A percentile compares a stretch with the other conserved stretches of the same genome.
These are phyloP conservation scores for Boletus reticulatus DNA, from an alignment of 768 basidiomycete genomes.

Conservation along the genomic window DNA sequence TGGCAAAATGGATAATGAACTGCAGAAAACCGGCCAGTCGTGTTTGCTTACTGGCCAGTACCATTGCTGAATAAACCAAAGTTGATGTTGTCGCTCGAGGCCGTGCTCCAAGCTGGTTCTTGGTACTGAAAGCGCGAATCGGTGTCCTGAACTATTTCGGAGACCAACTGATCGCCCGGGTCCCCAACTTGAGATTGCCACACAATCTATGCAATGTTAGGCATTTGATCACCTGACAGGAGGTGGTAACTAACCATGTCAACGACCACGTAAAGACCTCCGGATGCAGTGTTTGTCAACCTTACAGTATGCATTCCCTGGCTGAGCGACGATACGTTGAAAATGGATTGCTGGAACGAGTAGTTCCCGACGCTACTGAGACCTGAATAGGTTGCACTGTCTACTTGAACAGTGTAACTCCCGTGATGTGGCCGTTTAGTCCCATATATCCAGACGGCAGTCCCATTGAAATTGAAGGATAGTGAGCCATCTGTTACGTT, in stretches of 20 bases:
- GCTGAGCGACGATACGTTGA: conserved; percentile 31
- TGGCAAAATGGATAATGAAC: not conserved
- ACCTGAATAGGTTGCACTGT: conserved; percentile 29
- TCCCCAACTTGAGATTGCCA: conserved; percentile 31
- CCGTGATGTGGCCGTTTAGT: conserved; percentile 49
- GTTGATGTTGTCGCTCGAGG: conserved; percentile 24
- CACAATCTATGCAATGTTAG: conserved; percentile 19
- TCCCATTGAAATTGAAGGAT: conserved; percentile 49
- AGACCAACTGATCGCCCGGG: conserved; percentile 8
- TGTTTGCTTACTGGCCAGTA: conserved; percentile 38
- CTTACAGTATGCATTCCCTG: conserved; percentile 37
- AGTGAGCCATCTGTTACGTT: conserved; percentile 32
- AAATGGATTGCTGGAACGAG: conserved; percentile 43
- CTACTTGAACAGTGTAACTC: conserved; percentile 41
- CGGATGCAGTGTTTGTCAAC: conserved; percentile 33
- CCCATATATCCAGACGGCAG: conserved; percentile 48
- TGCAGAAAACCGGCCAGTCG: not conserved
- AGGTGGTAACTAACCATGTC: conserved; percentile 36
- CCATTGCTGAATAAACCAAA: conserved; percentile 40
- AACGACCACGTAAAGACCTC: conserved; percentile 39
- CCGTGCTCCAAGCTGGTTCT: conserved; percentile 36
- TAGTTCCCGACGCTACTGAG: conserved; percentile 28
- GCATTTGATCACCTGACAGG: not conserved
- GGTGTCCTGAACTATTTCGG: conserved; percentile 33
- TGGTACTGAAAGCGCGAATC: conserved; percentile 41